Percentiles rank a stretch among this genome's conserved stretches.
These are phyloP conservation scores for Pleurotus tuoliensis DNA, from an alignment of 768 basidiomycete genomes.

Conservation along the genomic window DNA sequence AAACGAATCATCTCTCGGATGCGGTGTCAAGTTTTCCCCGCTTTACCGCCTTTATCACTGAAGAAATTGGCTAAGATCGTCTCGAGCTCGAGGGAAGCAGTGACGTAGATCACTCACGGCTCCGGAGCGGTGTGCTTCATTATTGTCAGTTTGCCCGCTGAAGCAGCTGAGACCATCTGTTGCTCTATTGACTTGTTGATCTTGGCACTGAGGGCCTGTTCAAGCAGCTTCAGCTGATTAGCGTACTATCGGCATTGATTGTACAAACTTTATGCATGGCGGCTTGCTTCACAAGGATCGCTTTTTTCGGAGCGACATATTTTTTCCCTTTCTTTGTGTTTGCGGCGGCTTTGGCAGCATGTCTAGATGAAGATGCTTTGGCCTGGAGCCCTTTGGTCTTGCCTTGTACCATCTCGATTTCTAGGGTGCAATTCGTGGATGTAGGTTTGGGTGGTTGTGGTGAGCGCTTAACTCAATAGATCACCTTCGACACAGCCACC, in stretches of 20 bases:
- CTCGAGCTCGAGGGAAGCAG: no score
- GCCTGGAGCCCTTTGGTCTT: slow-evolving; percentile 72
- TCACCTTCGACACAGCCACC: background rate
- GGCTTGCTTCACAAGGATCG: slow-evolving; percentile 65
- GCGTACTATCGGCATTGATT: background rate
- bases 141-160: slow-evolving; percentile 85
- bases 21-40: no score
- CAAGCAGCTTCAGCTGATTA: background rate
- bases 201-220: slow-evolving; percentile 79
- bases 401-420: slow-evolving; percentile 70
- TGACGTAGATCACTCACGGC: slow-evolving; percentile 21
- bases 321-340: slow-evolving; percentile 78
- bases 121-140: slow-evolving; percentile 69
- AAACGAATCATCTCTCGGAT: no score
- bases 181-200: slow-evolving; percentile 90
- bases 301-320: slow-evolving; percentile 79
- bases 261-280: slow-evolving; percentile 68
- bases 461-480: background rate
- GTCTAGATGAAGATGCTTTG: slow-evolving; percentile 53
- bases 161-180: slow-evolving; percentile 88
- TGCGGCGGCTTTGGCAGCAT: slow-evolving; percentile 62
- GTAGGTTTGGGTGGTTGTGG: background rate
- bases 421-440: slow-evolving; percentile 1
- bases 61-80: no score
- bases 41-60: no score